Percentiles rank a stretch among this genome's conserved stretches.
Evolutionary conservation across 2,329 filamentous ascomycete species (phyloP).

Genomic region (Monilinia fructicola): DNA sequence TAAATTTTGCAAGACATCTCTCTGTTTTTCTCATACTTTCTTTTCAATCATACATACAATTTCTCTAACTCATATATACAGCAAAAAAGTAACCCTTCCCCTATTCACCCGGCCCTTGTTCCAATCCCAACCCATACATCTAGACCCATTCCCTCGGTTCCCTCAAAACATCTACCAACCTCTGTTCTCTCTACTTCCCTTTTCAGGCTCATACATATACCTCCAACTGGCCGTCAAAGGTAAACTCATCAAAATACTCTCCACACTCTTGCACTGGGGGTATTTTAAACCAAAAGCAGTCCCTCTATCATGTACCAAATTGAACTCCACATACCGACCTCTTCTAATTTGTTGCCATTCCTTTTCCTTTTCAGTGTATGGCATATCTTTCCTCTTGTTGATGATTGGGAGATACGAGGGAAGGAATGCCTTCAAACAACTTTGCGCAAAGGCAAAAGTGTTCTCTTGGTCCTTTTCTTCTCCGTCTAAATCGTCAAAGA

Average conservation of each 20-base stretch:
- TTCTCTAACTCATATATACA: constrained; percentile 22
- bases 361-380: constrained; percentile 82
- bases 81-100: background rate
- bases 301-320: constrained; percentile 92
- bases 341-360: constrained; percentile 94
- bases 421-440: constrained; percentile 81
- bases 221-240: constrained; percentile 91
- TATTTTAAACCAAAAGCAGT: constrained; percentile 94
- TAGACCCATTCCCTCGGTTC: constrained; percentile 67
- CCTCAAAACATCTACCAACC: constrained; percentile 70
- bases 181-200: constrained; percentile 79
- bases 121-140: constrained; percentile 13
- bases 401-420: constrained; percentile 91
- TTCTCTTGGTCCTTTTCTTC: constrained; percentile 83
- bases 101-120: background rate
- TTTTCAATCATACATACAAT: constrained; percentile 11
- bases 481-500: constrained; percentile 96
- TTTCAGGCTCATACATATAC: constrained; percentile 88
- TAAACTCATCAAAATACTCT: constrained; percentile 97
- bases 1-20: background rate
- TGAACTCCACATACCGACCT: constrained; percentile 98
- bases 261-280: constrained; percentile 85
- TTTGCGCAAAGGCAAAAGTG: constrained; percentile 84
- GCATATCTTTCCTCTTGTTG: constrained; percentile 85
- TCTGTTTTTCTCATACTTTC: background rate